Percentiles rank a stretch among this genome's conserved stretches.
Conservation (phyloP, 2,329 filamentous ascomycete species). For the Ophiostoma pallidulum region DNA sequence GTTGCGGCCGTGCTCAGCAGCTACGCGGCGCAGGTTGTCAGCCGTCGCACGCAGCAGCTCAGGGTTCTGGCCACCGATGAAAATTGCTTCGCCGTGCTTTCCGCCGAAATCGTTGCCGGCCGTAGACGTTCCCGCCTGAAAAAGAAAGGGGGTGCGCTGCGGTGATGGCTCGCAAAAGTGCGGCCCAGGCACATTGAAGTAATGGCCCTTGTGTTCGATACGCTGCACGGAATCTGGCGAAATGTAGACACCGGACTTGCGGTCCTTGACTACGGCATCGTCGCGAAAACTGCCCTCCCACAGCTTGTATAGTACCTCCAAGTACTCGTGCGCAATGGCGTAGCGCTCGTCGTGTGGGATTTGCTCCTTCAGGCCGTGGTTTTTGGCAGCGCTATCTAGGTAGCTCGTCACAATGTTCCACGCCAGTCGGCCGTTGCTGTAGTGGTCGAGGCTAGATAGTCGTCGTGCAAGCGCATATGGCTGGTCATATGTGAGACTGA, state of each 20-base stretch:
- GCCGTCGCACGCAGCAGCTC: slow-evolving; percentile 3
- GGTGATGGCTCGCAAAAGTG: slow-evolving; percentile 6
- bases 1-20: slow-evolving; percentile 14
- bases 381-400: slow-evolving; percentile 13
- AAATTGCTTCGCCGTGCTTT: slow-evolving; percentile 19
- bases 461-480: slow-evolving; percentile 11
- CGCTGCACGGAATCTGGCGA: not conserved
- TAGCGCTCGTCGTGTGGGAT: slow-evolving; percentile 19
- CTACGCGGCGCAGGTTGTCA: slow-evolving; percentile 10
- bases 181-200: not conserved
- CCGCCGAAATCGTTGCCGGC: slow-evolving; percentile 18
- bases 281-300: slow-evolving; percentile 11
- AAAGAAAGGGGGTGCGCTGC: slow-evolving; percentile 18
- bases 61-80: slow-evolving; percentile 16
- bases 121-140: slow-evolving; percentile 18
- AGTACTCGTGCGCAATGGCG: slow-evolving; percentile 16
- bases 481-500: slow-evolving; percentile 7
- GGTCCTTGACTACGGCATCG: slow-evolving; percentile 10
- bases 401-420: slow-evolving; percentile 19
- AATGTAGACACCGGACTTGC: not conserved
- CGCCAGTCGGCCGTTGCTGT: slow-evolving; percentile 9
- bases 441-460: slow-evolving; percentile 12
- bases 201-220: slow-evolving; percentile 9
- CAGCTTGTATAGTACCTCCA: slow-evolving; percentile 18
- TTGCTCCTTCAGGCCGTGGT: slow-evolving; percentile 12